Evolutionary conservation across 2,329 filamentous ascomycete species (phyloP).

Genomic region (Fusarium vanettenii): DNA sequence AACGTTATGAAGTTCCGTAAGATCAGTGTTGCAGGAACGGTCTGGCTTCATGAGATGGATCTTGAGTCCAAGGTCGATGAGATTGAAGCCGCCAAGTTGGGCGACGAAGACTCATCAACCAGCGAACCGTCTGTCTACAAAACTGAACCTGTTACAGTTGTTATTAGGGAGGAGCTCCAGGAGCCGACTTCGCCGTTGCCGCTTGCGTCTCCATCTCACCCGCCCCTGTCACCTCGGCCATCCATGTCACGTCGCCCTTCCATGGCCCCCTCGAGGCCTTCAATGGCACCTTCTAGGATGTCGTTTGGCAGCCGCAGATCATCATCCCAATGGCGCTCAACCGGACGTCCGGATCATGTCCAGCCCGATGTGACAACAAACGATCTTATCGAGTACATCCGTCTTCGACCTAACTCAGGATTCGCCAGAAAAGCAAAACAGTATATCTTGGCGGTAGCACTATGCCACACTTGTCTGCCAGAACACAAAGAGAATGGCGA

Average conservation of each 20-base stretch:
- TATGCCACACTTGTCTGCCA: constrained; percentile 92
- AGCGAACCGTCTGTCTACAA: constrained; percentile 45
- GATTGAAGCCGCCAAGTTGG: constrained; percentile 27
- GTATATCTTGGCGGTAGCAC: constrained; percentile 84
- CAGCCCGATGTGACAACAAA: constrained; percentile 73
- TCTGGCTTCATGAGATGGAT: constrained; percentile 88
- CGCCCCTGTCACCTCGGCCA: constrained; percentile 42
- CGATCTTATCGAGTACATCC: constrained; percentile 83
- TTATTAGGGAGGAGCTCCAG: constrained; percentile 46
- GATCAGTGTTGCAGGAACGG: constrained; percentile 87
- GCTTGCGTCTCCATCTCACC: constrained; percentile 46
- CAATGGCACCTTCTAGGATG: constrained; percentile 43
- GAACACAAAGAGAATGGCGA: constrained; percentile 75
- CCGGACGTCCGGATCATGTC: constrained; percentile 58
- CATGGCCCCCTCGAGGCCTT: constrained; percentile 42
- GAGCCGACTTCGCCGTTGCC: constrained; percentile 21
- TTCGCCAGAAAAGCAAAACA: constrained; percentile 85
- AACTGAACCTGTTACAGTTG: constrained; percentile 42
- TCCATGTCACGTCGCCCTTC: constrained; percentile 41
- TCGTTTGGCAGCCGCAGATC: constrained; percentile 54
- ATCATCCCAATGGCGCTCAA: constrained; percentile 63
- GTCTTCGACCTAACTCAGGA: constrained; percentile 76
- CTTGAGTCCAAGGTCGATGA: constrained; percentile 56
- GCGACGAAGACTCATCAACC: constrained; percentile 35
- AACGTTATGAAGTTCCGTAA: constrained; percentile 97